A percentile compares a stretch with the other conserved stretches of the same genome.
These are phyloP conservation scores for Cryptococcus wingfieldii DNA, from an alignment of 1,284 basidiomycete genomes.

Conservation along the genomic window DNA sequence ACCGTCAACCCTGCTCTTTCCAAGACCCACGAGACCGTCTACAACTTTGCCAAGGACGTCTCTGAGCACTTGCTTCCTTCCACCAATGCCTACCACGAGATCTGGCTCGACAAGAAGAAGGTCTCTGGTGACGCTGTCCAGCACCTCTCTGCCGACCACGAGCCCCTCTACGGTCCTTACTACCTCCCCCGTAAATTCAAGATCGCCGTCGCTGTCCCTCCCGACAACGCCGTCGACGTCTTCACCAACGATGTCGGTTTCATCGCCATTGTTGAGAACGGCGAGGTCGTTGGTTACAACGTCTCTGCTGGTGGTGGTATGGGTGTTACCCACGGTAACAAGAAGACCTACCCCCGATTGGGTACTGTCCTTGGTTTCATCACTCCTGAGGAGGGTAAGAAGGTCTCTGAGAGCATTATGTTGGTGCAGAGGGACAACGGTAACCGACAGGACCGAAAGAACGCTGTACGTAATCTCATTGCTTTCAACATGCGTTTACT, in stretches of 20 bases:
- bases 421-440: conserved; percentile 92
- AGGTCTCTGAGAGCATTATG: conserved; percentile 90
- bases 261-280: conserved; percentile 80
- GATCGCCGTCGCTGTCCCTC: conserved; percentile 92
- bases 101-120: conserved; percentile 96
- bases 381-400: conserved; percentile 76
- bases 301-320: conserved; percentile 91
- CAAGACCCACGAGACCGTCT: conserved; percentile 77
- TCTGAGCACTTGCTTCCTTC: conserved; percentile 84
- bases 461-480: conserved; percentile 54
- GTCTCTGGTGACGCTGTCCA: conserved; percentile 85
- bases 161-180: conserved; percentile 94
- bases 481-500: not conserved
- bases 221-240: conserved; percentile 93
- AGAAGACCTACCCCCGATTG: conserved; percentile 94
- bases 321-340: conserved; percentile 98
- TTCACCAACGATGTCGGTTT: conserved; percentile 95
- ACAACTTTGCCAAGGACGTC: conserved; percentile 77
- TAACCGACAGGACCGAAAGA: conserved; percentile 75
- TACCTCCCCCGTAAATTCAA: conserved; percentile 99
- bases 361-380: conserved; percentile 91
- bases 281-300: conserved; percentile 80
- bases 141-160: conserved; percentile 60
- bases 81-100: conserved; percentile 95
- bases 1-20: conserved; percentile 86